Evolutionary conservation across 169 alveolate species (phyloP).

Genomic region (Plasmodium sp.): DNA sequence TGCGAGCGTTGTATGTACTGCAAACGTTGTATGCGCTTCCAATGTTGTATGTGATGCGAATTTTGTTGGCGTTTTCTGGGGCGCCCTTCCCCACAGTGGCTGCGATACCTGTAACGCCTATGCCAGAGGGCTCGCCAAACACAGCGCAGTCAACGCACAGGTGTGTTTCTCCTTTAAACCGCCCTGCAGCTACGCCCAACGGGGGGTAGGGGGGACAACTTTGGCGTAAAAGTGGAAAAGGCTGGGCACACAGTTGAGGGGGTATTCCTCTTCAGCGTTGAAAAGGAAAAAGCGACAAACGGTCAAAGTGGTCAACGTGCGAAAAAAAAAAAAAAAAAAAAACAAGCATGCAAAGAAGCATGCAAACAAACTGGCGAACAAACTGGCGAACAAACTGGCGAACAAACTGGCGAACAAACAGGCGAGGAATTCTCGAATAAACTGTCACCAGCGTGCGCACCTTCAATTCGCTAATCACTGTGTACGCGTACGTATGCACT

Average conservation of each 20-base stretch:
- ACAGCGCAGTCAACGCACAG: background rate
- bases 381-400: background rate
- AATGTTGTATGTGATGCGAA: too few species aligned
- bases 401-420: background rate
- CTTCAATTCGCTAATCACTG: background rate
- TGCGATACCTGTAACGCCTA: background rate
- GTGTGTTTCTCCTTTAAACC: background rate
- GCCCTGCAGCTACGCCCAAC: background rate
- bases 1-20: too few species aligned
- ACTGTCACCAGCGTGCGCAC: background rate
- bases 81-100: background rate
- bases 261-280: background rate
- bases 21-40: too few species aligned
- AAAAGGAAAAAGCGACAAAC: background rate
- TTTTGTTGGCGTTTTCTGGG: background rate
- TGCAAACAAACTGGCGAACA: background rate
- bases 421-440: background rate
- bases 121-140: background rate
- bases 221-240: background rate
- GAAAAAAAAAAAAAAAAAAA: background rate
- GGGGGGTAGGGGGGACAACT: background rate
- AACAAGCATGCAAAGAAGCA: background rate
- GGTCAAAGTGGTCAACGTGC: background rate
- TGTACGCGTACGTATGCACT: background rate
- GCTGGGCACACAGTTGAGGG: background rate